Conservation (phyloP, 2,329 filamentous ascomycete genomes). For the Aspergillus fischeri region DNA sequence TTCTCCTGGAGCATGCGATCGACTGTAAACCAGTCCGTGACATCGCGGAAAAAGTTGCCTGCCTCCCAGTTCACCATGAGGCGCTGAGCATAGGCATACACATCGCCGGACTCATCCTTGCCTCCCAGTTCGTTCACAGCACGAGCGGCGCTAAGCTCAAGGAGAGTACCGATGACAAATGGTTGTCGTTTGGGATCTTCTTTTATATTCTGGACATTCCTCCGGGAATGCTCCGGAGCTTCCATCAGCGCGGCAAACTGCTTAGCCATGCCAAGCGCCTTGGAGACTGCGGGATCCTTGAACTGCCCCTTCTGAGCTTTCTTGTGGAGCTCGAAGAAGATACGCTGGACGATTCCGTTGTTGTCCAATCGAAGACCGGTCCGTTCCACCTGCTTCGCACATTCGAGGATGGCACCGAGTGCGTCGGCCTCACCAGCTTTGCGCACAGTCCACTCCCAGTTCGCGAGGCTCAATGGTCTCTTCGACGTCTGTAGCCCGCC, state of each 20-base stretch:
- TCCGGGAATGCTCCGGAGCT: constrained; percentile 23
- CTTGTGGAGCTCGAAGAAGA: constrained; percentile 37
- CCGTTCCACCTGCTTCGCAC: constrained; percentile 29
- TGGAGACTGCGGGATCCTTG: constrained; percentile 26
- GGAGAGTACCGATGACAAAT: constrained; percentile 39
- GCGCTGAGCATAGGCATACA: constrained; percentile 37
- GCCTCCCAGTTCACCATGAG: constrained; percentile 31
- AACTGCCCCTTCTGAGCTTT: constrained; percentile 32
- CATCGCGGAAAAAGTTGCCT: constrained; percentile 21
- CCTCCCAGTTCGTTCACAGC: constrained; percentile 34
- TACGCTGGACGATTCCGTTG: constrained; percentile 23
- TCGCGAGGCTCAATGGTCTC: constrained; percentile 18
- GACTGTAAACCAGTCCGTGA: constrained; percentile 15
- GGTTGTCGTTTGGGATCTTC: constrained; percentile 38
- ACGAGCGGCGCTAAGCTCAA: constrained; percentile 44
- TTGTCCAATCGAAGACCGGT: constrained; percentile 36
- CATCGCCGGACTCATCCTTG: constrained; percentile 38
- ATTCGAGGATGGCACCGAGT: constrained; percentile 33
- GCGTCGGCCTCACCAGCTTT: constrained; percentile 34
- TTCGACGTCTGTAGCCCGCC: constrained; percentile 32
- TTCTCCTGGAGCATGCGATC: constrained; percentile 27
- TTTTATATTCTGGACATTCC: constrained; percentile 11
- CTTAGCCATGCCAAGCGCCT: constrained; percentile 31
- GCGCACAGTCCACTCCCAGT: constrained; percentile 35
- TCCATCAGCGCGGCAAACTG: constrained; percentile 35